Conservation (phyloP, 129 eudicot genomes). For the Heracleum sosnowskyi region DNA sequence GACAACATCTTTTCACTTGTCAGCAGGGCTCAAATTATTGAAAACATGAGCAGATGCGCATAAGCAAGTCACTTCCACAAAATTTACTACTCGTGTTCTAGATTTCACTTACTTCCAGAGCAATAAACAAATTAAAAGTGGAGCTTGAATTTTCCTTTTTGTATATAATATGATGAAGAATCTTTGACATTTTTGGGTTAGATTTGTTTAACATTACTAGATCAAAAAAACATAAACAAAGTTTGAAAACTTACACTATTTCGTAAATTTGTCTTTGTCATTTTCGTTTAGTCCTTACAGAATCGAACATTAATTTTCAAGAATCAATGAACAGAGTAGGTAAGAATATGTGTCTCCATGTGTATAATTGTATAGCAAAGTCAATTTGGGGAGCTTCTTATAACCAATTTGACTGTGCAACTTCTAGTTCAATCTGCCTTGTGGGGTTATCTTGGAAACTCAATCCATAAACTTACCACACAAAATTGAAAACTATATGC, state of each 20-base stretch:
- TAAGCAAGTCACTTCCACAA: neutral
- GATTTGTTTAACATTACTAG: neutral
- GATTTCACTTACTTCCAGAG: neutral
- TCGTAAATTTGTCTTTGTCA: conserved; percentile 28
- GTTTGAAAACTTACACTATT: conserved; percentile 16
- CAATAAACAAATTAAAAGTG: neutral
- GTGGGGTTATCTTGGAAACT: conserved; percentile 4
- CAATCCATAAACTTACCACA: neutral
- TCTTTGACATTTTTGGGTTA: neutral
- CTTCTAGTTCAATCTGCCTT: neutral
- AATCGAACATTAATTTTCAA: conserved; percentile 13
- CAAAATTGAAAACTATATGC: too few relatives aligned
- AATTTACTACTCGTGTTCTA: neutral
- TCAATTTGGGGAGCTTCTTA: conserved; percentile 25
- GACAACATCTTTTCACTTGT: neutral
- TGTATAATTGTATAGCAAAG: conserved; percentile 34
- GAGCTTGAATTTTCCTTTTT: neutral
- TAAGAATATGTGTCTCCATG: conserved; percentile 39
- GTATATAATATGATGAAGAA: neutral
- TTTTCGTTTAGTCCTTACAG: neutral
- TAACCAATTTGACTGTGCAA: conserved; percentile 2
- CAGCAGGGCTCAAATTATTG: neutral
- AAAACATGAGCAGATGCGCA: neutral
- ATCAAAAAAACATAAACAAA: neutral
- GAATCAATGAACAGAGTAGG: conserved; percentile 35